Evolutionary conservation across 345 rosid genomes (phyloP), one percentile per base, ranked within the genome.

Genomic region (Eucalyptus cloeziana): DNA sequence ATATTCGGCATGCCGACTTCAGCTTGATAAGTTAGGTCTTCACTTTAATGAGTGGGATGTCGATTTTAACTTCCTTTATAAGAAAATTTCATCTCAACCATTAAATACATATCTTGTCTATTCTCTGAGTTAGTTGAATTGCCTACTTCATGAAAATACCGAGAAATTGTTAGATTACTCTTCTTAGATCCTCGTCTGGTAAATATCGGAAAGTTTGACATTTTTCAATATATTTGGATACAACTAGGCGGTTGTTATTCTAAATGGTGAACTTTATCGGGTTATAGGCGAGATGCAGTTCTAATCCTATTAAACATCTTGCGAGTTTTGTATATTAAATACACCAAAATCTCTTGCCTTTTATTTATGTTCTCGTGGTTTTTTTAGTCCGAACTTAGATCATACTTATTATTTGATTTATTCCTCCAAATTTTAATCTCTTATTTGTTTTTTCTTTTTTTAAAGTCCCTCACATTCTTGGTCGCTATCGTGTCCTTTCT

Each of bases 261-360:
- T 64, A n/a, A 64, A 64, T 14, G 19, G 14, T 17, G 21, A 64
- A 64, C 10, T 14, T n/a, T 64, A 14, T 1, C 1, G 3, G 0
- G 21, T 64, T 0, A n/a, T n/a, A n/a, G 37, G 37, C 1, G 0
- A 14, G 2, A n/a, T n/a, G 0, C 13, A 33, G 0, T 17, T 71
- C 7, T 19, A 37, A 19, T 33, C 45, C 4, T 21, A 10, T 37
- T 7, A 21, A 71, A 19, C 2, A 19, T 2, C 45, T 1, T 1
- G 7, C 1, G 13, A 10, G 40, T 37, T 76, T 10, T 13, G 24
- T 10, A 19, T 21, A n/a, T 40, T 11, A 21, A 13, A 11, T 21
- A 10, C 47, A 22, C 5, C 83, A 21, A 37, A 19, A 19, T 71
- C 27, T 37, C 83, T 37, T 19, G 5, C 83, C 45, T 71, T 21